Percentiles rank a stretch among this genome's conserved stretches.
Evolutionary conservation across 345 rosid species (phyloP).

Genomic region (Lepidium sativum): DNA sequence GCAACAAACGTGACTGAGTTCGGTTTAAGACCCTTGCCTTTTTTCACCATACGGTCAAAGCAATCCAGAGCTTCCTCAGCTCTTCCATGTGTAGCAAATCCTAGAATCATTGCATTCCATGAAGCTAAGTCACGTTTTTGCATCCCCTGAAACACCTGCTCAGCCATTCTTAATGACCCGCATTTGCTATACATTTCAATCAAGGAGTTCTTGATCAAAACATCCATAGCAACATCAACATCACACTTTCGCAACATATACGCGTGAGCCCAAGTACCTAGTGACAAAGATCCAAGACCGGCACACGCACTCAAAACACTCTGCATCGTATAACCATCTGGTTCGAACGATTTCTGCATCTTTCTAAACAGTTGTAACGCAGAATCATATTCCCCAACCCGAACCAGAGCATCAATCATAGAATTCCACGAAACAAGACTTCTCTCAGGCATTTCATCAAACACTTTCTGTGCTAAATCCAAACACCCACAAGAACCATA

Average conservation of each 20-base stretch:
- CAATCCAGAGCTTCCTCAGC: constrained; percentile 41
- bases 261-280: constrained; percentile 71
- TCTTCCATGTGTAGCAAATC: constrained; percentile 67
- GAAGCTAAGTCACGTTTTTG: constrained; percentile 48
- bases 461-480: constrained; percentile 45
- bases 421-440: constrained; percentile 75
- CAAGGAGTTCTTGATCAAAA: constrained; percentile 54
- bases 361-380: constrained; percentile 44
- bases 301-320: constrained; percentile 63
- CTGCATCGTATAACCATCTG: constrained; percentile 70
- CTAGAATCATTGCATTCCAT: constrained; percentile 74
- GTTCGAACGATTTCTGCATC: constrained; percentile 42
- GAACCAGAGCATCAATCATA: constrained; percentile 63
- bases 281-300: constrained; percentile 54
- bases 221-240: constrained; percentile 27
- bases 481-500: constrained; percentile 61
- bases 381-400: constrained; percentile 41
- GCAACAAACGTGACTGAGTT: constrained; percentile 49
- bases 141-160: constrained; percentile 61
- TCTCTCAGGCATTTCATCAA: constrained; percentile 53
- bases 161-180: constrained; percentile 49
- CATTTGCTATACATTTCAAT: constrained; percentile 84
- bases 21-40: constrained; percentile 30
- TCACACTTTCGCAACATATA: constrained; percentile 40
- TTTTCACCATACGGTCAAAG: constrained; percentile 37